phyloP scores from a whole-genome alignment of 345 rosid genomes.

The Ricinus communis region DNA sequence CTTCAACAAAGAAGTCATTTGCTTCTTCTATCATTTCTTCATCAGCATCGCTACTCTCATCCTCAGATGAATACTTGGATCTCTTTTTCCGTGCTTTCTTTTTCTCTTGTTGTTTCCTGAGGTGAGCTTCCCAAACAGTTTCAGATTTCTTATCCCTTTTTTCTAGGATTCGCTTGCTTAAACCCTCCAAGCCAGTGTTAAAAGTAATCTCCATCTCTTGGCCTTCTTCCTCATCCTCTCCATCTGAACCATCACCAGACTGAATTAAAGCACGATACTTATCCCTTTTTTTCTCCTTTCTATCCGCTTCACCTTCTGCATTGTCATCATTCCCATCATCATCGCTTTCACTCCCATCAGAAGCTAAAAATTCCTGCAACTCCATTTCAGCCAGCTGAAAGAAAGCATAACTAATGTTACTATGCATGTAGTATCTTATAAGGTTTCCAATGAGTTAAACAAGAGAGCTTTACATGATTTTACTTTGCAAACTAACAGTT shows the following conservation, averaged over 20 bases:
- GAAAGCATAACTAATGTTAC: constrained; percentile 21
- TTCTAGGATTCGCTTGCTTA: constrained; percentile 71
- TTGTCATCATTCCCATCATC: constrained; percentile 37
- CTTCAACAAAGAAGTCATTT: constrained; percentile 73
- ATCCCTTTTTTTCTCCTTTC: constrained; percentile 49
- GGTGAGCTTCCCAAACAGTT: constrained; percentile 71
- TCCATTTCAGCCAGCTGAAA: constrained; percentile 75
- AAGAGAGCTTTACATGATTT: background rate
- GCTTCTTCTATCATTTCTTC: constrained; percentile 35
- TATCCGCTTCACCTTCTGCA: constrained; percentile 37
- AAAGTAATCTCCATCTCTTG: constrained; percentile 94
- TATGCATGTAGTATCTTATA: constrained; percentile 7
- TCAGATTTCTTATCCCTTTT: constrained; percentile 72
- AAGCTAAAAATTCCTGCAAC: constrained; percentile 80
- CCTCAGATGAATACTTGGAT: constrained; percentile 50
- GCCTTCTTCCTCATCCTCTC: constrained; percentile 50
- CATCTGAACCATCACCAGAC: constrained; percentile 66
- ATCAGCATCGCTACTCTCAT: constrained; percentile 19
- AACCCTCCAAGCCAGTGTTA: constrained; percentile 84
- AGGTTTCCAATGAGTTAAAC: background rate
- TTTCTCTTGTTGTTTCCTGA: constrained; percentile 64
- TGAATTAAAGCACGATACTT: constrained; percentile 63
- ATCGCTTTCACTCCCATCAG: constrained; percentile 72
- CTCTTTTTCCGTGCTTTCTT: constrained; percentile 62
- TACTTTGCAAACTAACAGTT: background rate